Base-by-base conservation (phyloP, 495 filamentous ascomycete genomes). In the Cudoniella acicularis region DNA sequence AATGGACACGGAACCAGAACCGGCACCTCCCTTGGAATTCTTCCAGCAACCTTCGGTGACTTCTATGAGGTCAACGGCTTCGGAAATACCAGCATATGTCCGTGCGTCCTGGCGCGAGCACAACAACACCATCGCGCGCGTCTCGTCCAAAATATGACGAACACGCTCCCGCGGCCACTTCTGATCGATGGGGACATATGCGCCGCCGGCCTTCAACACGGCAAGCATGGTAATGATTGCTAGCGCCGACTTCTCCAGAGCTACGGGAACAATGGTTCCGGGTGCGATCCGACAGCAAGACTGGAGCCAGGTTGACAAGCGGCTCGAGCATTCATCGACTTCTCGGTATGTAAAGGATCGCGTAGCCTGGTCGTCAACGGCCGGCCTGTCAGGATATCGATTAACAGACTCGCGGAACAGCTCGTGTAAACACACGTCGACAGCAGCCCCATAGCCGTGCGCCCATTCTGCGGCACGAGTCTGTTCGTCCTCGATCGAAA, bases 161-260 rank as follows among this genome's bases (percentile, higher is more conserved):
- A n/a, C n/a, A n/a, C n/a, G n/a, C n/a, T n/a, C n/a, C n/a, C n/a
- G n/a, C 36, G 36, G 36, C 36, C 36, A 42, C n/a, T 42, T 42
- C 36, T 9, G 67, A 49, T 77, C 76, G 3, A 80, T 55, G 3
- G 69, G 69, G 3, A 76, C 70, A 52, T 69, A 79, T 10, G 72
- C 76, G 13, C 68, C 74, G 17, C 77, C 77, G 10, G 73, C 72
- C 56, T 76, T 75, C 52, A 78, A 53, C 21, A 79, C 63, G 8
- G 66, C 71, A 1, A 79, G 63, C 42, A 78, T 76, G 22, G 67
- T 66, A 8, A 79, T 68, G 25, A 75, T 68, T 17, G 70, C 70
- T 66, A 70, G 77, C 67, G 75, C 53, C 0, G 68, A 71, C 65
- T 77, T 79, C 51, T 79, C 77, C 30, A 36, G 4, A 13, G 6